A percentile compares a stretch with the other conserved stretches of the same genome.
phyloP scores from a whole-genome alignment of 305 asterid species.

The Fraxinus greggii region DNA sequence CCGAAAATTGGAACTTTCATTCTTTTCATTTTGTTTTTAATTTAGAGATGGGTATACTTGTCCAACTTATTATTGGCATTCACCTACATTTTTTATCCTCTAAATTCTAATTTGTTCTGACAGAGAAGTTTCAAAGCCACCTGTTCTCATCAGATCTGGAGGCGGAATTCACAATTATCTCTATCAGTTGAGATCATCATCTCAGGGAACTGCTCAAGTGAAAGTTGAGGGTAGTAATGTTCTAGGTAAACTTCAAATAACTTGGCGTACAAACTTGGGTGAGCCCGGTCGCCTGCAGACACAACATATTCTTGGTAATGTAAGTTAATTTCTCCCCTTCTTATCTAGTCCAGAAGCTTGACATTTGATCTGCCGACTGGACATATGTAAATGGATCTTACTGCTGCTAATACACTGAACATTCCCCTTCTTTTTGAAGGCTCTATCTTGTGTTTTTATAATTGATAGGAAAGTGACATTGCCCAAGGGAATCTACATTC shows the following conservation, averaged over 20 bases:
- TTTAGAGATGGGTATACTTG: constrained; percentile 8
- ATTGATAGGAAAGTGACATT: background rate
- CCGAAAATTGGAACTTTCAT: background rate
- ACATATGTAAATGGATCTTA: constrained; percentile 16
- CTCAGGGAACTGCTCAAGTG: constrained; percentile 53
- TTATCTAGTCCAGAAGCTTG: constrained; percentile 15
- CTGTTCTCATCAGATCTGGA: constrained; percentile 75
- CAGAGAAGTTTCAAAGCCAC: constrained; percentile 76
- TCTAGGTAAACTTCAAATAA: constrained; percentile 94
- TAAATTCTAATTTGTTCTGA: constrained; percentile 22
- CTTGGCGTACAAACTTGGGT: constrained; percentile 98
- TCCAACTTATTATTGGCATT: constrained; percentile 22
- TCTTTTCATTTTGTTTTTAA: constrained; percentile 10
- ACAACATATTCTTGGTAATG: constrained; percentile 91
- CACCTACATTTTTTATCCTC: constrained; percentile 15
- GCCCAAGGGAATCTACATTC: background rate
- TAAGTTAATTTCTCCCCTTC: constrained; percentile 47
- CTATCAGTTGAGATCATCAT: constrained; percentile 66
- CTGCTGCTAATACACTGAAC: constrained; percentile 14
- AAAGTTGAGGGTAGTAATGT: constrained; percentile 87
- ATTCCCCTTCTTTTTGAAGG: background rate
- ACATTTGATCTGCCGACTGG: constrained; percentile 11
- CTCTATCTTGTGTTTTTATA: background rate
- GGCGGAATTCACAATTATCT: constrained; percentile 93
- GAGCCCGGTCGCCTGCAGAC: constrained; percentile 99